phyloP scores from a whole-genome alignment of 2,329 filamentous ascomycete genomes.

The Exophiala spinifera region DNA sequence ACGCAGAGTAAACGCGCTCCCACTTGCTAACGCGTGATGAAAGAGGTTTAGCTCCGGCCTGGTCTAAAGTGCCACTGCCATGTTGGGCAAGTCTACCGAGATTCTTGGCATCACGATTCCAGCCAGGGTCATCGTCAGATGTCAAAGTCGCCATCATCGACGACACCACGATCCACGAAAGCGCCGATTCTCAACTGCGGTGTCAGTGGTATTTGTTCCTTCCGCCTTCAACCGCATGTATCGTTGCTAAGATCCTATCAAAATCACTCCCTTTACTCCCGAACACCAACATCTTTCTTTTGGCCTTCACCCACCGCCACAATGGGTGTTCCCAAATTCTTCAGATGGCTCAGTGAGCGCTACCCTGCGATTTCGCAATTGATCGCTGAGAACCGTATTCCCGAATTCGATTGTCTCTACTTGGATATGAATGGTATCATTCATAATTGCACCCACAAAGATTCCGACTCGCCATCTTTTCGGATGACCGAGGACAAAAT shows the following conservation, averaged over 20 bases:
- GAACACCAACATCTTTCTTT: slow-evolving; percentile 13
- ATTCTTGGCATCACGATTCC: not conserved
- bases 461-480: slow-evolving; percentile 86
- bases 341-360: slow-evolving; percentile 98
- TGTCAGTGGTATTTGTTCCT: not conserved
- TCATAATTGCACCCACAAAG: slow-evolving; percentile 98
- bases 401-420: slow-evolving; percentile 97
- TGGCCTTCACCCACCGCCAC: slow-evolving; percentile 32
- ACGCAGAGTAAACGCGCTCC: not conserved
- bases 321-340: slow-evolving; percentile 82
- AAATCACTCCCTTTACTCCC: slow-evolving; percentile 3
- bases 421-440: slow-evolving; percentile 95
- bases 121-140: not conserved
- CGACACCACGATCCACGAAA: not conserved
- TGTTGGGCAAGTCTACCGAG: not conserved
- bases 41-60: not conserved
- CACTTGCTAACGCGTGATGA: not conserved
- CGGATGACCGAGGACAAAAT: slow-evolving; percentile 97
- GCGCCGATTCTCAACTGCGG: not conserved
- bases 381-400: slow-evolving; percentile 97
- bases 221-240: not conserved
- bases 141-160: not conserved
- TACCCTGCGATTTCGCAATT: slow-evolving; percentile 98
- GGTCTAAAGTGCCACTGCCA: not conserved
- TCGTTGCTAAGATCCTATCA: not conserved